phyloP scores from a whole-genome alignment of 345 rosid genomes.

The Populus nigra region DNA sequence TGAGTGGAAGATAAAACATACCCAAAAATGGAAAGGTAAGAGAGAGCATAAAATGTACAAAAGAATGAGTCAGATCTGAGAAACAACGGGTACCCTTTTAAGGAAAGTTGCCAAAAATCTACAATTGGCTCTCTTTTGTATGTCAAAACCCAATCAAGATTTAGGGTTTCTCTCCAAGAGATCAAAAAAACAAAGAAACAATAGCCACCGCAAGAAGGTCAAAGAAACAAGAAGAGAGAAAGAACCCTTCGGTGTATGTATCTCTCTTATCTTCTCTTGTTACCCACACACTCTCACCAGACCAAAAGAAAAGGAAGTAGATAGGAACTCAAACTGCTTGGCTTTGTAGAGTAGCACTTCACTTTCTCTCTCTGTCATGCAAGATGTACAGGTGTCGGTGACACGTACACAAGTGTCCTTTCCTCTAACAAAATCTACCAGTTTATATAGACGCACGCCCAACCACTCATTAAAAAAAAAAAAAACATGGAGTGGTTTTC shows the following conservation, averaged over 20 bases:
- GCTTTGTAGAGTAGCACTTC: not conserved
- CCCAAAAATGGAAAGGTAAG: not conserved
- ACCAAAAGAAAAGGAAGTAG: not conserved
- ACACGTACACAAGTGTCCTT: slow-evolving; percentile 24
- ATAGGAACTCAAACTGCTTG: not conserved
- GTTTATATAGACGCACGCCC: not conserved
- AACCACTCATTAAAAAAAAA: not conserved
- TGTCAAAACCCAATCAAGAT: slow-evolving; percentile 5
- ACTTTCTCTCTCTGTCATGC: slow-evolving; percentile 41
- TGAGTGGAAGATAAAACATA: not conserved
- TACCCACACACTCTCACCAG: not conserved
- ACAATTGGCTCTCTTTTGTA: slow-evolving; percentile 10
- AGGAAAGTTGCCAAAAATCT: slow-evolving; percentile 37
- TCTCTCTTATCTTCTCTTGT: not conserved
- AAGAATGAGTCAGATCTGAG: slow-evolving; percentile 54
- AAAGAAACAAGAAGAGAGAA: not conserved
- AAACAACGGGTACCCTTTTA: slow-evolving; percentile 29
- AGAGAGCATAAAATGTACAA: slow-evolving; percentile 3
- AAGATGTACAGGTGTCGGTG: slow-evolving; percentile 53
- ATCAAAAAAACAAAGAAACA: not conserved
- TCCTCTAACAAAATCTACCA: slow-evolving; percentile 26
- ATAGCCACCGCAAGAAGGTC: not conserved
- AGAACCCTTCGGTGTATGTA: not conserved
- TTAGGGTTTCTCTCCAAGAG: slow-evolving; percentile 30
- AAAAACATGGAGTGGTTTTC: not conserved